These are phyloP conservation scores for Trametes meyenii DNA, from an alignment of 768 basidiomycete species.

Conservation along the genomic window DNA sequence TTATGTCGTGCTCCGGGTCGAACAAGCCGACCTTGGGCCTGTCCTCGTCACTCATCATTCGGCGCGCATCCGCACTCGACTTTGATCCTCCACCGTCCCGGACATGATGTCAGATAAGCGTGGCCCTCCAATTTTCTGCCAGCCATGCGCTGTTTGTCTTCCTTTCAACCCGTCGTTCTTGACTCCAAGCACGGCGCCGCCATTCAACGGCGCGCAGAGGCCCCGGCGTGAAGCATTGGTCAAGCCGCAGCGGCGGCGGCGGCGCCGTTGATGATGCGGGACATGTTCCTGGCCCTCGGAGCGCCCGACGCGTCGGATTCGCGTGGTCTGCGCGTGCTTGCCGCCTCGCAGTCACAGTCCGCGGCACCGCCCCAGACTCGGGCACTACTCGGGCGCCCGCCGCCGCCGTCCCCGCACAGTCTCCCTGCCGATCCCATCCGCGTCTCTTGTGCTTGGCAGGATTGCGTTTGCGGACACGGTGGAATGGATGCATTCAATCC, in stretches of 20 bases:
- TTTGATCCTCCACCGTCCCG: slow-evolving; percentile 9
- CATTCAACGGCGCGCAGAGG: background rate
- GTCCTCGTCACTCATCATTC: background rate
- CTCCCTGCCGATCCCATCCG: too few relatives aligned
- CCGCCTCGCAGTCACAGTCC: background rate
- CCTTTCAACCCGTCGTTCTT: background rate
- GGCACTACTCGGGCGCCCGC: too few relatives aligned
- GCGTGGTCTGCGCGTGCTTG: background rate
- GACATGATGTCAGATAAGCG: slow-evolving; percentile 19
- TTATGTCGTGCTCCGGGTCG: slow-evolving; percentile 12
- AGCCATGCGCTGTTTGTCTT: background rate
- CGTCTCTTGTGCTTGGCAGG: too few relatives aligned
- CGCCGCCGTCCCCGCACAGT: too few relatives aligned
- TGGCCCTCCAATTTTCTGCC: background rate
- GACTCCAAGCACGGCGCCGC: background rate
- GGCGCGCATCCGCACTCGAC: background rate
- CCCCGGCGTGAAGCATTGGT: background rate
- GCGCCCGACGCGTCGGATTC: slow-evolving; percentile 6
- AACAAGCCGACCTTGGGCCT: slow-evolving; percentile 15
- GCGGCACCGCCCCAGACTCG: too few relatives aligned
- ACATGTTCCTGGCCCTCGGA: slow-evolving; percentile 10
- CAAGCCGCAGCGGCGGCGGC: background rate
- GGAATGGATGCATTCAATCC: too few relatives aligned
- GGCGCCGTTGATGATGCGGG: slow-evolving; percentile 5
- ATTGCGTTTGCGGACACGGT: too few relatives aligned